A percentile compares a stretch with the other conserved stretches of the same genome.
phyloP scores from a whole-genome alignment of 306 rosid species.

The Quillaja saponaria region DNA sequence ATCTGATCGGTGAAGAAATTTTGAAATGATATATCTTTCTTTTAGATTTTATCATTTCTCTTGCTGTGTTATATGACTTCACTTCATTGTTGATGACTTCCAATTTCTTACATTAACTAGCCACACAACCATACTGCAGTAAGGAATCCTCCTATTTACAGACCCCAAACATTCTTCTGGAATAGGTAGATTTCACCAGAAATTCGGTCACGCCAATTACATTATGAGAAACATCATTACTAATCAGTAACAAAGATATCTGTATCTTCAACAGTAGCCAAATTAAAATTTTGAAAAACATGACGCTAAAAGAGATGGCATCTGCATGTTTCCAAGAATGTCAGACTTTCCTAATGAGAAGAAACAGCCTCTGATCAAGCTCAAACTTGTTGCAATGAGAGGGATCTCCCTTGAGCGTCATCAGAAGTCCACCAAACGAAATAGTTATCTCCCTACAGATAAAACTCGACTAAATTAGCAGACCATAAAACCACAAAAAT shows the following conservation, averaged over 20 bases:
- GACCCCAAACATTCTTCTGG: too few species aligned
- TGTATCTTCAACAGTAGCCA: background rate
- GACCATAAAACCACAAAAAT: background rate
- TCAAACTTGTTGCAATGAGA: constrained; percentile 83
- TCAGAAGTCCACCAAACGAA: constrained; percentile 93
- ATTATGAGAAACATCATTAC: background rate
- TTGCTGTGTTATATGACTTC: too few species aligned
- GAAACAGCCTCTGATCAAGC: constrained; percentile 81
- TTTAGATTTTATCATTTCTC: too few species aligned
- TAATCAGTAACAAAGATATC: background rate
- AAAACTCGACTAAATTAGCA: constrained; percentile 4
- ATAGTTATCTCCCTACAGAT: constrained; percentile 66
- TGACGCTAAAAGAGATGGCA: background rate
- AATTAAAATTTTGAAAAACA: background rate
- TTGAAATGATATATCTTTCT: too few species aligned
- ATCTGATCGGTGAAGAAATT: too few species aligned
- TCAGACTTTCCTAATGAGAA: constrained; percentile 86
- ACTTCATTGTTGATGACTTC: too few species aligned
- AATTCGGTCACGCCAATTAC: background rate
- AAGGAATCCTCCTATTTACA: too few species aligned
- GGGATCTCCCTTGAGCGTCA: constrained; percentile 87
- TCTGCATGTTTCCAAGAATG: too few species aligned
- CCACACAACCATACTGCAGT: too few species aligned
- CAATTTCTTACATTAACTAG: too few species aligned
- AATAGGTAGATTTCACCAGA: constrained; percentile 18